phyloP scores from a whole-genome alignment of 2,329 filamentous ascomycete genomes.

The Sordariomycetes sp. region DNA sequence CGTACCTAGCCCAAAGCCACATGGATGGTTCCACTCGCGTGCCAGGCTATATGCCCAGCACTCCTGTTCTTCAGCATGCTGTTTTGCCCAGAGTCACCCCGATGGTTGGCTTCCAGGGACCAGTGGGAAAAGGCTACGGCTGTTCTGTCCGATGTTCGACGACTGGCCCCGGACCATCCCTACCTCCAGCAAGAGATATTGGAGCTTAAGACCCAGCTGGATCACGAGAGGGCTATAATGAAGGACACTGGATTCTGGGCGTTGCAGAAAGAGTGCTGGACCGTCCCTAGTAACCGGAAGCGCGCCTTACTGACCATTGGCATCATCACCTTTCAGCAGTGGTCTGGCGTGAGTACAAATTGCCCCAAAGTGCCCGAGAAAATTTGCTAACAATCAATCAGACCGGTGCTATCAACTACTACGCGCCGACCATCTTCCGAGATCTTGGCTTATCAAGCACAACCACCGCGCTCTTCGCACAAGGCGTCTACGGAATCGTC shows the following conservation, averaged over 20 bases:
- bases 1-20: slow-evolving; percentile 11
- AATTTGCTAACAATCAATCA: slow-evolving; percentile 3
- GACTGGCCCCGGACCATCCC: slow-evolving; percentile 22
- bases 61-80: slow-evolving; percentile 45
- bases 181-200: slow-evolving; percentile 24
- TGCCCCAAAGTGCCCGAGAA: too few species aligned
- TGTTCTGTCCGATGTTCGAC: slow-evolving; percentile 22
- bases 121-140: slow-evolving; percentile 37
- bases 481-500: slow-evolving; percentile 59
- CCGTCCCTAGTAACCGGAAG: slow-evolving; percentile 11
- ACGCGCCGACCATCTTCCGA: slow-evolving; percentile 53
- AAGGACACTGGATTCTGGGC: slow-evolving; percentile 7
- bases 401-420: slow-evolving; percentile 40
- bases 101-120: slow-evolving; percentile 50
- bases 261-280: slow-evolving; percentile 10
- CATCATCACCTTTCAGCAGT: slow-evolving; percentile 14
- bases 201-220: slow-evolving; percentile 17
- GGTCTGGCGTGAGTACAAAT: slow-evolving; percentile 17
- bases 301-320: slow-evolving; percentile 13
- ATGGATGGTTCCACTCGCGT: slow-evolving; percentile 47
- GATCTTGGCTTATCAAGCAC: slow-evolving; percentile 43
- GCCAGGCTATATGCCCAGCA: slow-evolving; percentile 47
- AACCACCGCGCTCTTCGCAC: slow-evolving; percentile 53
- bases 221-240: slow-evolving; percentile 14
- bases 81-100: slow-evolving; percentile 50